Conservation (phyloP, 345 rosid genomes). For the Lepidium didymum region DNA sequence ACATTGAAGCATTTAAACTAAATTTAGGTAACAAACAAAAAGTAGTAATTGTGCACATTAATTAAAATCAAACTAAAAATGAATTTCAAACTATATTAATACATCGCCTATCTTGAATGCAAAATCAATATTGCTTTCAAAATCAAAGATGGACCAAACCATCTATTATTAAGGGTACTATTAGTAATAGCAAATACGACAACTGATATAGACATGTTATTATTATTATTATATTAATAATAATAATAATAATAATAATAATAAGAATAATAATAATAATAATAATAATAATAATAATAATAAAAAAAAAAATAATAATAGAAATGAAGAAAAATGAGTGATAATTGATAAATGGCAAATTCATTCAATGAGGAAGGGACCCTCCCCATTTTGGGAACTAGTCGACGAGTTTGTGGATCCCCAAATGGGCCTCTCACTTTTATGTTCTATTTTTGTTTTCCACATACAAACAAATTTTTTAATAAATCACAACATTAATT, state of each 20-base stretch:
- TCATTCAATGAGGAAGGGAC: slow-evolving; percentile 8
- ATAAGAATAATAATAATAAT: too few species aligned
- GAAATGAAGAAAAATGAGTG: neutral
- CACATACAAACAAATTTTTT: too few species aligned
- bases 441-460: too few species aligned
- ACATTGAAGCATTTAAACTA: too few species aligned
- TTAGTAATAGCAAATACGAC: neutral
- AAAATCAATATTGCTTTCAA: slow-evolving; percentile 1
- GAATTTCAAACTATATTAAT: neutral
- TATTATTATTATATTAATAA: too few species aligned
- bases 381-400: neutral
- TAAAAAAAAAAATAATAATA: neutral
- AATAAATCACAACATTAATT: too few species aligned
- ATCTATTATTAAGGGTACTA: neutral
- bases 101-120: neutral
- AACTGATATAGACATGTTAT: slow-evolving; percentile 5
- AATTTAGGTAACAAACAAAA: too few species aligned
- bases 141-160: slow-evolving; percentile 22
- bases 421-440: neutral
- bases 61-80: neutral
- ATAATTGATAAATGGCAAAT: slow-evolving; percentile 1
- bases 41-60: too few species aligned
- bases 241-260: too few species aligned
- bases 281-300: too few species aligned
- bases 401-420: slow-evolving; percentile 19